Base-by-base conservation (phyloP, 352 stramenopile genomes). In the Pythium rhizo-oryzae region DNA sequence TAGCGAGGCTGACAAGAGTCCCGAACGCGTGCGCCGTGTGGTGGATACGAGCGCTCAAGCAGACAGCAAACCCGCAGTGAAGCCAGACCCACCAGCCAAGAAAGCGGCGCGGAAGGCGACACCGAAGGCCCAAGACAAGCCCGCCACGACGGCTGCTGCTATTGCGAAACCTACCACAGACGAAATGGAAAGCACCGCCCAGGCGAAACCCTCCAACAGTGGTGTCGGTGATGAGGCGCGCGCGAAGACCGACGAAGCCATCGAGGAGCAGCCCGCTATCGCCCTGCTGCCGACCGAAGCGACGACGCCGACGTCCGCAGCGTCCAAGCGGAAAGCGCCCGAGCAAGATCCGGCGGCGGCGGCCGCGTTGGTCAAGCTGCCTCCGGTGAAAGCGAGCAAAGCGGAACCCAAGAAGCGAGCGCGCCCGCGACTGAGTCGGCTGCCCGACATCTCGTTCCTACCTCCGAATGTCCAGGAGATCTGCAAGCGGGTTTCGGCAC, bases 391-490 rank as follows among this genome's bases (percentile, higher is more conserved):
- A 55, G 25, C 25, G 6, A 50, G 24, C 46, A 65, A 56, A 35
- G 25, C 25, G 5, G 67, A 47, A 49, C 60, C 74, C 43, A 79
- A 82, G 18, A 87, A 87, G 63, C 75, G 79, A 43, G 77, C 79
- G 19, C 75, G 79, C 41, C 75, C 79, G 35, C 74, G 81, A 15
- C 71, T 75, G 35, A 79, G 76, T 68, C 67, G 72, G 9, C 66
- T 85, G 21, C 82, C 81, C 0, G 72, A 88, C 37, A 57, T 91
- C 39, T 82, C 84, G 18, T 87, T 85, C 52, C 79, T 89, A 11
- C 79, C 82, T 15, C 37, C 57, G 13, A 62, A 61, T 18, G 70
- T 91, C 24, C 67, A 76, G 51, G 57, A 83, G 3, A 89, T 93
- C 30, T 91, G 82, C 62, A 84, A 87, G 30, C 77, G 73, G 18